Conservation (phyloP, 1,284 basidiomycete genomes). For the Papiliotrema fonsecae region DNA sequence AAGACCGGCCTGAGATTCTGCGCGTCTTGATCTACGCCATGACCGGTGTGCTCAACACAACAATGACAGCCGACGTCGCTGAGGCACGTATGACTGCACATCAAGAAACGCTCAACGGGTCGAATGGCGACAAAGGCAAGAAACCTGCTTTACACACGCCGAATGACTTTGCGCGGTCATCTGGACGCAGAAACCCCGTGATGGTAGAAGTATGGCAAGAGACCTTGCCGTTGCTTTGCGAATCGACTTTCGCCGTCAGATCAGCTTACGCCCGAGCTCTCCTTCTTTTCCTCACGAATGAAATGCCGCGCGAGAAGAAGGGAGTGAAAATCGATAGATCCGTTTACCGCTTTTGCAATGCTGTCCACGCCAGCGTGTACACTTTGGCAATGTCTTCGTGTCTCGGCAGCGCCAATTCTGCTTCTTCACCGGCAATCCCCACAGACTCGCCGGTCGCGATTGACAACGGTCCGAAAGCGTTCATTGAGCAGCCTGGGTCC, state of each 20-base stretch:
- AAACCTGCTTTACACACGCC: constrained; percentile 29
- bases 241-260: constrained; percentile 66
- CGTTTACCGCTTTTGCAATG: constrained; percentile 62
- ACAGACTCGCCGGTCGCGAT: constrained; percentile 1
- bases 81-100: constrained; percentile 10
- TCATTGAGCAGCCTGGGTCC: not conserved
- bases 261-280: constrained; percentile 69
- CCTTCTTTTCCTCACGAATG: constrained; percentile 65
- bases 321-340: constrained; percentile 4
- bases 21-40: constrained; percentile 49
- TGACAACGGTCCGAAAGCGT: not conserved
- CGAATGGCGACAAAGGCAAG: constrained; percentile 42
- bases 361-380: constrained; percentile 71
- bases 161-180: constrained; percentile 17
- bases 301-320: constrained; percentile 55
- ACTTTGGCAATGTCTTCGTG: constrained; percentile 66
- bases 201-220: constrained; percentile 83
- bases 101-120: not conserved
- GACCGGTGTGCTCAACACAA: constrained; percentile 34
- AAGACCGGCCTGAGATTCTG: constrained; percentile 62
- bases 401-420: constrained; percentile 50
- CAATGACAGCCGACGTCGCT: constrained; percentile 32
- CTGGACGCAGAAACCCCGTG: constrained; percentile 61
- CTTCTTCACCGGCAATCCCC: not conserved
- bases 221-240: constrained; percentile 74